These are phyloP conservation scores for Elaphomyces granulatus DNA, from an alignment of 495 filamentous ascomycete species.

Conservation along the genomic window DNA sequence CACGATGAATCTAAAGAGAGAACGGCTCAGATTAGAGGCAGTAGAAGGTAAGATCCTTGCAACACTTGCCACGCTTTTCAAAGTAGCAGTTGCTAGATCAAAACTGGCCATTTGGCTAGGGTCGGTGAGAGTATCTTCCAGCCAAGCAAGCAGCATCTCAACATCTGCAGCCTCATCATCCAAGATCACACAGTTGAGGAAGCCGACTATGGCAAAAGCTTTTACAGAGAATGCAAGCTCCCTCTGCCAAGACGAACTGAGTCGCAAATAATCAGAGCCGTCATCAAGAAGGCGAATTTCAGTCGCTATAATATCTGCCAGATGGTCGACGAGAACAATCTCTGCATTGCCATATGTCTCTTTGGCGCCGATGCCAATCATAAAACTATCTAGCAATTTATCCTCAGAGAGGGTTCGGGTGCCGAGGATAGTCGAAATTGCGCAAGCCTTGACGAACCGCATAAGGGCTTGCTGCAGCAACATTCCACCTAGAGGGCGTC, in stretches of 20 bases:
- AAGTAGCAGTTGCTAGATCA: slow-evolving; percentile 53
- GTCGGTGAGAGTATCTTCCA: slow-evolving; percentile 65
- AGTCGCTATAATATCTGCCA: slow-evolving; percentile 61
- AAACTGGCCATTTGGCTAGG: slow-evolving; percentile 65
- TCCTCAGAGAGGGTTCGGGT: slow-evolving; percentile 41
- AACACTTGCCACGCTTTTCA: slow-evolving; percentile 70
- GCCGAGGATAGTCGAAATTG: slow-evolving; percentile 53
- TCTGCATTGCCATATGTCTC: slow-evolving; percentile 30
- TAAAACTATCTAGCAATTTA: slow-evolving; percentile 64
- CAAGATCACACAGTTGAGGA: slow-evolving; percentile 66
- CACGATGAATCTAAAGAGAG: slow-evolving; percentile 70
- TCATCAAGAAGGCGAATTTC: slow-evolving; percentile 80
- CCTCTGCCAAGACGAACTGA: slow-evolving; percentile 79
- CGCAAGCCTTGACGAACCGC: slow-evolving; percentile 63
- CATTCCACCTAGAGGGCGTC: slow-evolving; percentile 82
- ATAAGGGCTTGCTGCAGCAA: slow-evolving; percentile 75
- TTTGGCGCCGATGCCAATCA: slow-evolving; percentile 36
- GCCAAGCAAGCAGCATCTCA: slow-evolving; percentile 73
- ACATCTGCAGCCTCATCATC: slow-evolving; percentile 67
- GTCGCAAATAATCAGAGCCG: slow-evolving; percentile 71
- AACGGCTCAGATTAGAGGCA: slow-evolving; percentile 64
- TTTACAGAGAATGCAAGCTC: slow-evolving; percentile 75
- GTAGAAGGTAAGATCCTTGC: slow-evolving; percentile 56
- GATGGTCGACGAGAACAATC: slow-evolving; percentile 42
- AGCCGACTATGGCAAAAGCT: slow-evolving; percentile 63